Conservation (phyloP, 768 basidiomycete species). For the Podaxis sp. region DNA sequence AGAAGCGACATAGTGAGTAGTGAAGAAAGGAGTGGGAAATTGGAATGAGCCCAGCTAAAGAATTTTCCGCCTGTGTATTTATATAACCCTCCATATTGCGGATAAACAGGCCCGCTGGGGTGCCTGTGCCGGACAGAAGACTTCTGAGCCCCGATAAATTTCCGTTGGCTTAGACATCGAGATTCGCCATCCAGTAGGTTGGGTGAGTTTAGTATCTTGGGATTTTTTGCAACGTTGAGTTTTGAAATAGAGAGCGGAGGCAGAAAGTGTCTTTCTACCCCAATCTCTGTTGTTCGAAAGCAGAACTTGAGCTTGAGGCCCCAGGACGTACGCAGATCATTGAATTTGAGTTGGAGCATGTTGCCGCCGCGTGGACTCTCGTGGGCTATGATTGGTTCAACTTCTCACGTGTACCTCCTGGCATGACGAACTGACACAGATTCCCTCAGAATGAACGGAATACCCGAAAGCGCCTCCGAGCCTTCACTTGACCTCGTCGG, state of each 20-base stretch:
- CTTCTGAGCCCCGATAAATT: background rate
- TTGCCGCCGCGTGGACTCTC: no score
- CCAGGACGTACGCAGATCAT: no score
- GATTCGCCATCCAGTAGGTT: background rate
- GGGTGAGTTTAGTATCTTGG: background rate
- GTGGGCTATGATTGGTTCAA: background rate
- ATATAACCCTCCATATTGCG: background rate
- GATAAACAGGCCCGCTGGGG: background rate
- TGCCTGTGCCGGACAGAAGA: background rate
- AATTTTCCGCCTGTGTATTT: background rate
- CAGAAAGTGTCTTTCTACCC: no score
- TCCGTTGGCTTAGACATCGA: background rate
- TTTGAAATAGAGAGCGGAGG: no score
- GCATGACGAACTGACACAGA: background rate
- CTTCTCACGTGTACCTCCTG: conserved; percentile 1
- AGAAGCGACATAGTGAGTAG: conserved; percentile 45
- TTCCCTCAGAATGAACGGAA: background rate
- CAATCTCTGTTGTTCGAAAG: no score
- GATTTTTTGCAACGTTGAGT: no score
- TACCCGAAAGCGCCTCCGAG: background rate
- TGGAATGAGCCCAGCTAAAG: background rate
- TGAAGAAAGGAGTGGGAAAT: background rate
- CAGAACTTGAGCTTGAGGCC: no score
- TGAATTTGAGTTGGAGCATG: no score
- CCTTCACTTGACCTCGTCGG: conserved; percentile 49